A percentile compares a stretch with the other conserved stretches of the same genome.
phyloP scores from a whole-genome alignment of 2,329 filamentous ascomycete species.

The Xylaria sp. region DNA sequence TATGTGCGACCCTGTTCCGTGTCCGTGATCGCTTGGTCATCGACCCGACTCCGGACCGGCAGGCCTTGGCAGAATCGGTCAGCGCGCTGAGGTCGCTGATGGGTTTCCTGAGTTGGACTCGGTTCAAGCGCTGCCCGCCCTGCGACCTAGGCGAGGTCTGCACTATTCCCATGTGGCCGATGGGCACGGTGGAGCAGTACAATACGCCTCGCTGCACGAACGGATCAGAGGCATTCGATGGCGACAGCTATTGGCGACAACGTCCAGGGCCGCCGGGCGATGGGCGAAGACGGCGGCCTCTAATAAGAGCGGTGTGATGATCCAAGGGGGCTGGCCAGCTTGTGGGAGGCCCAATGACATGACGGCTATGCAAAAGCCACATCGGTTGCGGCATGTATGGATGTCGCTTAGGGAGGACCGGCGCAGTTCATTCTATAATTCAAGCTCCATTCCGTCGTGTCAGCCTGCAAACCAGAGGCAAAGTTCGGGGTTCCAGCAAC shows the following conservation, averaged over 20 bases:
- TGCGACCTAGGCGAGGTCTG: constrained; percentile 10
- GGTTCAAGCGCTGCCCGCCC: constrained; percentile 4
- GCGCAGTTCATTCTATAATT: too few species aligned
- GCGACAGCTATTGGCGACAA: not conserved
- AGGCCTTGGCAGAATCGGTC: not conserved
- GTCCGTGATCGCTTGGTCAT: not conserved
- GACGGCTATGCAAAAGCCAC: not conserved
- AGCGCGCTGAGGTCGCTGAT: not conserved
- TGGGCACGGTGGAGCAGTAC: not conserved
- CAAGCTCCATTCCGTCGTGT: too few species aligned
- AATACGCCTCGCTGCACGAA: not conserved
- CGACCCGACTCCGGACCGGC: not conserved
- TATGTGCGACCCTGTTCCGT: constrained; percentile 26
- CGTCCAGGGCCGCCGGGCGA: not conserved
- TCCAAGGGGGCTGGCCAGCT: not conserved
- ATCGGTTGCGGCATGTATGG: too few species aligned
- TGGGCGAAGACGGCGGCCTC: not conserved
- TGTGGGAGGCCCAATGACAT: not conserved
- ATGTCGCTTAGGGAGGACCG: too few species aligned
- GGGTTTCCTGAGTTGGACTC: constrained; percentile 5
- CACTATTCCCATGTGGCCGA: constrained; percentile 13
- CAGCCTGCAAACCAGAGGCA: too few species aligned
- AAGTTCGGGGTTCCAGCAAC: too few species aligned
- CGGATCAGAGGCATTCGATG: not conserved
- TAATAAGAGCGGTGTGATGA: not conserved